Evolutionary conservation across 352 stramenopile species (phyloP).

Genomic region (Phytophthora pseudosyringae): DNA sequence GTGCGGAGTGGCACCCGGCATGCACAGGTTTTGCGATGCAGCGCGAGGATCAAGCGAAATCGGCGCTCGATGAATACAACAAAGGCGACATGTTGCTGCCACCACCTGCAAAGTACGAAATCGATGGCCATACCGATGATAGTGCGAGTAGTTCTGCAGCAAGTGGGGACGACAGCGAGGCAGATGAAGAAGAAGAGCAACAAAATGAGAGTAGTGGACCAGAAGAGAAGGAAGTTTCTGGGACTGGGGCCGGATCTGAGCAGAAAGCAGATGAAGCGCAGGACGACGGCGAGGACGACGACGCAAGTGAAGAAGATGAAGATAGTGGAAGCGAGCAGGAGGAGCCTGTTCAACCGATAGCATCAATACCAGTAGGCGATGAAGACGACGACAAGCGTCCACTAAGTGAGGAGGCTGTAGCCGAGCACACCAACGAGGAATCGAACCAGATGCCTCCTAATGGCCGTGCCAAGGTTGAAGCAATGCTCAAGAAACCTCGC

Average conservation of each 20-base stretch:
- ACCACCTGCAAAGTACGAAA: slow-evolving; percentile 62
- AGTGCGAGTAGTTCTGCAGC: slow-evolving; percentile 72
- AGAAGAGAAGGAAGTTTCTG: neutral
- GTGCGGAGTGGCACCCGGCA: slow-evolving; percentile 49
- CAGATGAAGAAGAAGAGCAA: slow-evolving; percentile 7
- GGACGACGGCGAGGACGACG: slow-evolving; percentile 21
- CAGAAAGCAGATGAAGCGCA: slow-evolving; percentile 19
- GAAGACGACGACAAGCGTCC: slow-evolving; percentile 21
- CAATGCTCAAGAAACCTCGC: slow-evolving; percentile 49
- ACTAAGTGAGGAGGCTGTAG: slow-evolving; percentile 35
- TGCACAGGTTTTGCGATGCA: slow-evolving; percentile 63
- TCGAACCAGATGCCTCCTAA: slow-evolving; percentile 9
- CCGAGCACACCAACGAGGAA: slow-evolving; percentile 35
- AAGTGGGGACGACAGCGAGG: slow-evolving; percentile 48
- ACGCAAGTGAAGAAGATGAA: slow-evolving; percentile 35
- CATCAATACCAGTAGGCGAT: neutral
- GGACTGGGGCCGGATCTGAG: neutral
- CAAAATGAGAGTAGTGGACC: neutral
- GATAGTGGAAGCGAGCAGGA: slow-evolving; percentile 28
- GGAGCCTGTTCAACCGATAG: slow-evolving; percentile 18
- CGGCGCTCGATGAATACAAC: slow-evolving; percentile 44
- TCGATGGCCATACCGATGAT: slow-evolving; percentile 83
- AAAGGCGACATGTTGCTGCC: slow-evolving; percentile 61
- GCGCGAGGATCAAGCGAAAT: slow-evolving; percentile 31
- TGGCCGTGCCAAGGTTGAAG: slow-evolving; percentile 35